Conservation (phyloP, 148 eudicot species). For the Drosera capensis region DNA sequence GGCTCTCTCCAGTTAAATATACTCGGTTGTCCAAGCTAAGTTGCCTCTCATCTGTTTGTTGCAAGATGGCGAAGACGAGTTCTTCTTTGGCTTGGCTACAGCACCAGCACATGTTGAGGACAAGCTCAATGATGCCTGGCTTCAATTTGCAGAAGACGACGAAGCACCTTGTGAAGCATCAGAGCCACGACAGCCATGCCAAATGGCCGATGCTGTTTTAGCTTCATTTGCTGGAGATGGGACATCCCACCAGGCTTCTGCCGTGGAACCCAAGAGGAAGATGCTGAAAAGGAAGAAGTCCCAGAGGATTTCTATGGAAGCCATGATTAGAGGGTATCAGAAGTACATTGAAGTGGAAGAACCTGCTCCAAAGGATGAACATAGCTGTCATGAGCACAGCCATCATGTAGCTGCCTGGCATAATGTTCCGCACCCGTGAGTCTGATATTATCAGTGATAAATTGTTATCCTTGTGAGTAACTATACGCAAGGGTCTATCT, state of each 20-base stretch:
- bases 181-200: slow-evolving; percentile 18
- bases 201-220: slow-evolving; percentile 46
- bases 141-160: slow-evolving; percentile 87
- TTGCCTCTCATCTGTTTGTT: too few species aligned
- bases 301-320: slow-evolving; percentile 78
- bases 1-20: too few species aligned
- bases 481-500: neutral
- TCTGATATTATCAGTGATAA: neutral
- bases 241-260: slow-evolving; percentile 49
- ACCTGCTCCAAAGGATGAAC: slow-evolving; percentile 26
- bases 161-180: slow-evolving; percentile 28
- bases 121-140: slow-evolving; percentile 93
- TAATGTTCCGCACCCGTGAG: slow-evolving; percentile 98
- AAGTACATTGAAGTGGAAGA: slow-evolving; percentile 43
- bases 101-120: slow-evolving; percentile 99
- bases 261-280: slow-evolving; percentile 22
- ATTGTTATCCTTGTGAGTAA: neutral
- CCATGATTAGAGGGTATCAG: slow-evolving; percentile 72
- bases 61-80: slow-evolving; percentile 54
- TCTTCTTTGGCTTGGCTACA: slow-evolving; percentile 96
- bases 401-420: slow-evolving; percentile 98
- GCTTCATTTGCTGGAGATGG: slow-evolving; percentile 72
- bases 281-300: slow-evolving; percentile 45
- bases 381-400: slow-evolving; percentile 27
- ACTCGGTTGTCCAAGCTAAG: too few species aligned